Evolutionary conservation across 192 early-diverging fungal genomes (phyloP).

Genomic region (Mortierella antarctica): DNA sequence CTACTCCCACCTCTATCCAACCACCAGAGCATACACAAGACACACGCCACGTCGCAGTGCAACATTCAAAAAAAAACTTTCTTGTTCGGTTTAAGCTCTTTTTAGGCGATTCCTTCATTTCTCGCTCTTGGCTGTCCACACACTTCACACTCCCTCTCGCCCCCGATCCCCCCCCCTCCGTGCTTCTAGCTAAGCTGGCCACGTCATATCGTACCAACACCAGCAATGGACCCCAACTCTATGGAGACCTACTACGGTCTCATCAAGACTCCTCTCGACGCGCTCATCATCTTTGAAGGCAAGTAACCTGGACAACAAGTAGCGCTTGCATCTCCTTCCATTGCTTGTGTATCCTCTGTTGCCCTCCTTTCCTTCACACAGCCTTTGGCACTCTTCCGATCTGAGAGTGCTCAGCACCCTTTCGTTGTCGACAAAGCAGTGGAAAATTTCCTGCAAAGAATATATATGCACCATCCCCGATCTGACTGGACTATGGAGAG

Average conservation of each 20-base stretch:
- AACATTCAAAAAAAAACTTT: background rate
- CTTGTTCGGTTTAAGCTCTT: slow-evolving; percentile 24
- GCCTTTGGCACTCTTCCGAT: no score
- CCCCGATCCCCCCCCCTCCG: slow-evolving; percentile 4
- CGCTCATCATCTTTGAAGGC: slow-evolving; percentile 86
- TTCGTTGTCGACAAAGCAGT: no score
- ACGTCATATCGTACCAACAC: slow-evolving; percentile 1
- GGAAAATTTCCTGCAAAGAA: no score
- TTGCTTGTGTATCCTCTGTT: background rate
- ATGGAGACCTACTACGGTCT: slow-evolving; percentile 89
- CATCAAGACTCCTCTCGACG: slow-evolving; percentile 89
- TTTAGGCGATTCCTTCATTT: background rate
- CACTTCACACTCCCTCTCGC: background rate
- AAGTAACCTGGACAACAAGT: slow-evolving; percentile 11
- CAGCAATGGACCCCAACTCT: slow-evolving; percentile 52
- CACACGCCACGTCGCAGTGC: background rate
- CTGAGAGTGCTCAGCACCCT: no score
- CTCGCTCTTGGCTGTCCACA: background rate
- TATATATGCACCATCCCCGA: no score
- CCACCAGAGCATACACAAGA: background rate
- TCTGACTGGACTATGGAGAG: no score
- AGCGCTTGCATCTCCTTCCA: no score
- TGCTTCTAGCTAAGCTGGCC: slow-evolving; percentile 6
- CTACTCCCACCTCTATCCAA: background rate
- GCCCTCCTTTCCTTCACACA: background rate